Evolutionary conservation across 164 flowering plant genomes (phyloP).

Genomic region (Dillenia suffruticosa): DNA sequence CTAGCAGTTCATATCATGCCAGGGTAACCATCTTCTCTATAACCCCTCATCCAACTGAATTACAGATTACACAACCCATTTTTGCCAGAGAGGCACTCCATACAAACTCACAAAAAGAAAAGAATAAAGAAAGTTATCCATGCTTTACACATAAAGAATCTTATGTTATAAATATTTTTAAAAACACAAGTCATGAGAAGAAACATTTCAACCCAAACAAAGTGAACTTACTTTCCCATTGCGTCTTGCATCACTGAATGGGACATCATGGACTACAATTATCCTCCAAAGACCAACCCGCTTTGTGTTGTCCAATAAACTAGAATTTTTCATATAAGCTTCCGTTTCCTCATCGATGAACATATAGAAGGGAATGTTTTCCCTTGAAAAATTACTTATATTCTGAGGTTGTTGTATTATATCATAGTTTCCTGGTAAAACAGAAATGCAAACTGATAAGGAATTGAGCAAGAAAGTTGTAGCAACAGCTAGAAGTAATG

Average conservation of each 20-base stretch:
- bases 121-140: no score
- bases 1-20: no score
- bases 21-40: no score
- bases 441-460: constrained; percentile 4
- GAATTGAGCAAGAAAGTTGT: constrained; percentile 1
- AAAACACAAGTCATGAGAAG: neutral
- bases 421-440: constrained; percentile 75
- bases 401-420: constrained; percentile 75
- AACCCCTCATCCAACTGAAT: no score
- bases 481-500: constrained; percentile 1
- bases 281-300: constrained; percentile 86
- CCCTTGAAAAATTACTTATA: constrained; percentile 59
- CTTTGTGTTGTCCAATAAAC: constrained; percentile 36
- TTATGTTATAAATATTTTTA: no score
- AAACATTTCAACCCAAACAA: constrained; percentile 1
- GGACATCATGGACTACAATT: constrained; percentile 72
- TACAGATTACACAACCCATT: no score
- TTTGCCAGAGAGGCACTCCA: no score
- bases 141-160: no score
- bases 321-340: constrained; percentile 62
- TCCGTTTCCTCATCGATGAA: constrained; percentile 94
- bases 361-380: constrained; percentile 70
- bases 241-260: constrained; percentile 82
- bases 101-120: no score
- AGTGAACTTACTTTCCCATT: constrained; percentile 73